These are phyloP conservation scores for Piper longum DNA, from an alignment of 164 flowering plant genomes.

Conservation along the genomic window DNA sequence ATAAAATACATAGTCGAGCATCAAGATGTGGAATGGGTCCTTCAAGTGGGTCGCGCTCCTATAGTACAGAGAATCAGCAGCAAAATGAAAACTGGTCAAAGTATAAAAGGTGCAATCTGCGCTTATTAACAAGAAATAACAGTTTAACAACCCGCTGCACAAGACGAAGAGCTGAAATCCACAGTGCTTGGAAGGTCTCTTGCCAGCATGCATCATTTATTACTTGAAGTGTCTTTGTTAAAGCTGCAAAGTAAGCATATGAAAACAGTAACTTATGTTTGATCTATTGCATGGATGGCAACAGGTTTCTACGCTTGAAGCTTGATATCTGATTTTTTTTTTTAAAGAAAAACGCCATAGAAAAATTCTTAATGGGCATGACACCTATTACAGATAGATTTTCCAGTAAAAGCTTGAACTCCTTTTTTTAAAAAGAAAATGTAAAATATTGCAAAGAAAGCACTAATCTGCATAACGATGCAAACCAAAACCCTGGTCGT, in stretches of 20 bases:
- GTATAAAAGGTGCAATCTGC: background rate
- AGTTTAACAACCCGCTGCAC: conserved; percentile 64
- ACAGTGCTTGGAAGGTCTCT: conserved; percentile 75
- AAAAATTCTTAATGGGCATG: background rate
- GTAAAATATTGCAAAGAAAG: no score
- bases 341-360: background rate
- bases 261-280: background rate
- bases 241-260: conserved; percentile 23
- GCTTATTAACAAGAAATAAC: conserved; percentile 1
- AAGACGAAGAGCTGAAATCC: conserved; percentile 82
- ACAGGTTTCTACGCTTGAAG: no score
- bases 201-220: conserved; percentile 75
- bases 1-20: conserved; percentile 66
- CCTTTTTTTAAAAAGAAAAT: no score
- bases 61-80: conserved; percentile 12
- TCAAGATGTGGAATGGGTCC: conserved; percentile 93
- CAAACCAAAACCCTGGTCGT: no score
- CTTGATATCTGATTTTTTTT: no score
- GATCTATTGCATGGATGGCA: no score
- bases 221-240: conserved; percentile 47
- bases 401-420: background rate
- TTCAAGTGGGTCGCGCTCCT: conserved; percentile 88
- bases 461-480: no score
- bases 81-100: conserved; percentile 3
- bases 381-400: background rate